Percentiles rank a stretch among this genome's conserved stretches.
phyloP scores from a whole-genome alignment of 371 early-diverging fungal genomes.

The Zopfochytrium polystomum region DNA sequence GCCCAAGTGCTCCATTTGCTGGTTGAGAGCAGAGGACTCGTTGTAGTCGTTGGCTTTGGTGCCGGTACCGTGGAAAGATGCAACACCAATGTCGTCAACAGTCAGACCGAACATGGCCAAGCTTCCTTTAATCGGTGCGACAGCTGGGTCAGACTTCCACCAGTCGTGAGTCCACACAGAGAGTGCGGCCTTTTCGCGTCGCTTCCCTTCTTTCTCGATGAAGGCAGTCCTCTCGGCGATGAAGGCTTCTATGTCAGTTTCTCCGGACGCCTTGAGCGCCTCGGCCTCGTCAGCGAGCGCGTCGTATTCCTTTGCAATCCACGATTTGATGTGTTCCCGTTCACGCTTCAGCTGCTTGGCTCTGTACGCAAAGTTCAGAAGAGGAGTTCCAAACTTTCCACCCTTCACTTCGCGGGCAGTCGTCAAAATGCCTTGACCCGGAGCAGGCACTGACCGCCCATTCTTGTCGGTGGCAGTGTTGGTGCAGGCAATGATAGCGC shows the following conservation, averaged over 20 bases:
- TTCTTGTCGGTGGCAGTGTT: conserved; percentile 96
- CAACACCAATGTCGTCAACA: conserved; percentile 90
- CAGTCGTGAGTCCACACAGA: conserved; percentile 84
- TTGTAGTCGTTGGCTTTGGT: conserved; percentile 97
- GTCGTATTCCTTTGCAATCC: conserved; percentile 82
- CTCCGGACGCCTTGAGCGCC: conserved; percentile 62
- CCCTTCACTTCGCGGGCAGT: conserved; percentile 79
- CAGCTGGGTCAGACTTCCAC: conserved; percentile 76
- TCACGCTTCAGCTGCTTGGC: conserved; percentile 76
- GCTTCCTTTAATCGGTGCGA: conserved; percentile 89
- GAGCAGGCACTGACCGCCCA: conserved; percentile 93
- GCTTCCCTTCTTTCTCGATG: conserved; percentile 78
- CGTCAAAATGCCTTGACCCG: conserved; percentile 93
- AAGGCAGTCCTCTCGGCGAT: conserved; percentile 75
- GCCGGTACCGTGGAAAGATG: conserved; percentile 97
- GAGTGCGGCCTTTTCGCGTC: conserved; percentile 76
- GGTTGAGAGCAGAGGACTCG: conserved; percentile 86
- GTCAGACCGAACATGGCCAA: conserved; percentile 87
- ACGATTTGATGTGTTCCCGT: conserved; percentile 77
- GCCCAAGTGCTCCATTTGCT: conserved; percentile 85
- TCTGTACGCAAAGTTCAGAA: conserved; percentile 89
- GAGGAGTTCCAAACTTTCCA: conserved; percentile 63
- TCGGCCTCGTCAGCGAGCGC: conserved; percentile 70
- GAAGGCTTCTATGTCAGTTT: conserved; percentile 65
- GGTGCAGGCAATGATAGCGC: conserved; percentile 87